These are phyloP conservation scores for Whalleya microplaca DNA, from an alignment of 2,329 filamentous ascomycete species.

Conservation along the genomic window DNA sequence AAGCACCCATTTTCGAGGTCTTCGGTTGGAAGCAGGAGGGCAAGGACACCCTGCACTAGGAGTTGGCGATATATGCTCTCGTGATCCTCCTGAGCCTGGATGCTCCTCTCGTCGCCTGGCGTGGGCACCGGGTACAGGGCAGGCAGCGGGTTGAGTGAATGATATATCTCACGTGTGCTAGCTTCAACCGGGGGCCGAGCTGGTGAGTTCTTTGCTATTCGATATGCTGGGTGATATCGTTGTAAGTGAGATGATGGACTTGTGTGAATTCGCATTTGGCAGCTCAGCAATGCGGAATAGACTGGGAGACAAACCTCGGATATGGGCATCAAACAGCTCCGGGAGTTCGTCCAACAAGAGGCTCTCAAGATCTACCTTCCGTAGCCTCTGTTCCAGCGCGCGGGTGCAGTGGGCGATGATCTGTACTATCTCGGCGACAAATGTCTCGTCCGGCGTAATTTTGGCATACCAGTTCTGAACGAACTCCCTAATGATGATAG, in stretches of 20 bases:
- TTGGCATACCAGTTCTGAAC: conserved; percentile 91
- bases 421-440: conserved; percentile 85
- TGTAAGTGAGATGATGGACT: conserved; percentile 1
- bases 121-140: conserved; percentile 77
- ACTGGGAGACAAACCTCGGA: conserved; percentile 64
- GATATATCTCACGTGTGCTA: conserved; percentile 74
- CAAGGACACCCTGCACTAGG: conserved; percentile 79
- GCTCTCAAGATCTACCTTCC: conserved; percentile 80
- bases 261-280: neutral
- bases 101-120: conserved; percentile 51
- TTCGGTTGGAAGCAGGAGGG: conserved; percentile 86
- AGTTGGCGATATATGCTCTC: conserved; percentile 86
- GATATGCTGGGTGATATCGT: conserved; percentile 63
- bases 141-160: conserved; percentile 80
- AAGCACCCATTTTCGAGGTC: conserved; percentile 88
- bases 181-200: conserved; percentile 62
- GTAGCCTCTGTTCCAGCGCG: conserved; percentile 82
- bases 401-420: conserved; percentile 91
- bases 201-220: conserved; percentile 64
- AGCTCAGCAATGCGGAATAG: conserved; percentile 8
- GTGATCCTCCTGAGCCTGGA: conserved; percentile 69
- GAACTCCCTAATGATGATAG: conserved; percentile 87
- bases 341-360: conserved; percentile 88
- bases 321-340: conserved; percentile 76
- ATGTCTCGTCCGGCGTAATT: conserved; percentile 87